Evolutionary conservation across 176 grass and related monocot genomes (phyloP).

Genomic region (Musa itinerans): DNA sequence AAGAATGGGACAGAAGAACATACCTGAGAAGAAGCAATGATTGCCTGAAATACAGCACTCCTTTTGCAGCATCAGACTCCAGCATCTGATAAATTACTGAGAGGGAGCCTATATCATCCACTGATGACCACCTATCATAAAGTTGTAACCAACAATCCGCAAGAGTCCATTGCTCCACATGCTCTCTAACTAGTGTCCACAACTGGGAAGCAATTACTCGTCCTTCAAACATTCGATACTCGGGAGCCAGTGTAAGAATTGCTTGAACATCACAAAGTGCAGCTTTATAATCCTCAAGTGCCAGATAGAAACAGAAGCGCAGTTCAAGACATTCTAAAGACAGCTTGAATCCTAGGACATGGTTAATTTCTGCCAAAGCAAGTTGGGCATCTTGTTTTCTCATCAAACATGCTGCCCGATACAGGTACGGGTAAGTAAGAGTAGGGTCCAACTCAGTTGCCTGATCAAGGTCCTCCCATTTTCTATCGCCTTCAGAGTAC

Average conservation of each 20-base stretch:
- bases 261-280: slow-evolving; percentile 83
- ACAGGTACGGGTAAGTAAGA: slow-evolving; percentile 89
- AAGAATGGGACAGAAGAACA: slow-evolving; percentile 7
- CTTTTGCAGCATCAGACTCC: slow-evolving; percentile 78
- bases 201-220: slow-evolving; percentile 78
- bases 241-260: slow-evolving; percentile 68
- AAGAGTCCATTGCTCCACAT: slow-evolving; percentile 81
- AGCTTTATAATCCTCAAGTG: slow-evolving; percentile 68
- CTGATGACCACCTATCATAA: slow-evolving; percentile 76
- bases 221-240: slow-evolving; percentile 78
- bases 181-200: slow-evolving; percentile 51
- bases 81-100: slow-evolving; percentile 89
- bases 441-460: slow-evolving; percentile 83
- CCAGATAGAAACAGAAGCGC: slow-evolving; percentile 64
- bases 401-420: slow-evolving; percentile 61
- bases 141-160: slow-evolving; percentile 95
- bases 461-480: slow-evolving; percentile 59
- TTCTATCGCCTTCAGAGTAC: slow-evolving; percentile 56
- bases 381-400: slow-evolving; percentile 76
- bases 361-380: slow-evolving; percentile 74
- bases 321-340: slow-evolving; percentile 79
- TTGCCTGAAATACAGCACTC: slow-evolving; percentile 83
- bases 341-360: slow-evolving; percentile 74
- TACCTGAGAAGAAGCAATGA: slow-evolving; percentile 94
- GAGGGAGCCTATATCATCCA: slow-evolving; percentile 89